phyloP scores from a whole-genome alignment of 164 flowering plant genomes.

The Nelumbo lutea region DNA sequence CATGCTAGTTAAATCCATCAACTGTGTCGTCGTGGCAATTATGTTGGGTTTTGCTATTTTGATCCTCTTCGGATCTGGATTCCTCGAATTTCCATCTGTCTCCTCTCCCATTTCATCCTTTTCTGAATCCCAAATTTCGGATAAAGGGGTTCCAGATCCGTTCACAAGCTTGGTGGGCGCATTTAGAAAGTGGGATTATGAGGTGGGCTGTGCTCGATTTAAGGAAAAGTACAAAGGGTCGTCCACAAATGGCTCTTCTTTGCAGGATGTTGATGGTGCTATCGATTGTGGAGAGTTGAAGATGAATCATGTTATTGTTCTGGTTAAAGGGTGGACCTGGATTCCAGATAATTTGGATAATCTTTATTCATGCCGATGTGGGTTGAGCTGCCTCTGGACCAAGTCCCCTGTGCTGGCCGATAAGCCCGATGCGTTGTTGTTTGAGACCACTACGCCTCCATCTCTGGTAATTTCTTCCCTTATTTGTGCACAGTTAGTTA shows the following conservation, averaged over 20 bases:
- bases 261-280: slow-evolving; percentile 39
- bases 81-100: slow-evolving; percentile 50
- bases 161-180: slow-evolving; percentile 64
- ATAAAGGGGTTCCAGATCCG: slow-evolving; percentile 35
- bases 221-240: slow-evolving; percentile 37
- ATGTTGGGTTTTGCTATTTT: slow-evolving; percentile 51
- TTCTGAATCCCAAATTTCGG: neutral
- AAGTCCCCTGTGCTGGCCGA: slow-evolving; percentile 87
- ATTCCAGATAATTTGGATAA: slow-evolving; percentile 96
- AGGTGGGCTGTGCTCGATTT: slow-evolving; percentile 71
- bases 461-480: slow-evolving; percentile 34
- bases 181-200: slow-evolving; percentile 74
- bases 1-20: slow-evolving; percentile 53
- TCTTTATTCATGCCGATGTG: slow-evolving; percentile 79
- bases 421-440: slow-evolving; percentile 85
- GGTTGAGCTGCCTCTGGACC: slow-evolving; percentile 98
- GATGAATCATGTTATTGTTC: slow-evolving; percentile 66
- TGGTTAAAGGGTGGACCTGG: slow-evolving; percentile 99
- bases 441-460: slow-evolving; percentile 87
- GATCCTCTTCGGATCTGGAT: slow-evolving; percentile 52
- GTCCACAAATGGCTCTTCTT: slow-evolving; percentile 20
- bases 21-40: slow-evolving; percentile 31
- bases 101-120: slow-evolving; percentile 31
- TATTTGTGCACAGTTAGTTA: too few species aligned
- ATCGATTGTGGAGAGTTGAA: slow-evolving; percentile 50